phyloP scores from a whole-genome alignment of 345 rosid species.

The Gossypium raimondii region DNA sequence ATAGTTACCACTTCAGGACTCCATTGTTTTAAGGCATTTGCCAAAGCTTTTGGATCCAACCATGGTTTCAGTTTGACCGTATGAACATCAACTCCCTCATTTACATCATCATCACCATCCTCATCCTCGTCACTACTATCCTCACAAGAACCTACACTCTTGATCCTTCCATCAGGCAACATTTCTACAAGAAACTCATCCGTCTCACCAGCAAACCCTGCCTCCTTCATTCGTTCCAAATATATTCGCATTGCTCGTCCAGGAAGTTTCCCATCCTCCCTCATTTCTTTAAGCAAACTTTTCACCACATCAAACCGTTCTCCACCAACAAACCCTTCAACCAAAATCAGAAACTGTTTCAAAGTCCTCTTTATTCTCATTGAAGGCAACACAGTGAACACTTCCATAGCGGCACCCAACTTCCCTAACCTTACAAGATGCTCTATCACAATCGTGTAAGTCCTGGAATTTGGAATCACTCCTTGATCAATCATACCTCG shows the following conservation, averaged over 20 bases:
- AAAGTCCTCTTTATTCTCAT: constrained; percentile 77
- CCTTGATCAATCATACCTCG: constrained; percentile 58
- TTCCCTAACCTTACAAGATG: constrained; percentile 54
- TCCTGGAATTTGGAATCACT: constrained; percentile 77
- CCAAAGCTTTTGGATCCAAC: constrained; percentile 88
- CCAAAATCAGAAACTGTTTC: constrained; percentile 56
- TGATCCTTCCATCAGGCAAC: constrained; percentile 71
- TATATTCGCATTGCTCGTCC: constrained; percentile 48
- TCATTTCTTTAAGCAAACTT: constrained; percentile 61
- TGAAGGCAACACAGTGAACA: constrained; percentile 57
- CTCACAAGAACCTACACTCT: constrained; percentile 32
- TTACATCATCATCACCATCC: constrained; percentile 22
- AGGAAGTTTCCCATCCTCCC: constrained; percentile 60
- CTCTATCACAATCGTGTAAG: constrained; percentile 69
- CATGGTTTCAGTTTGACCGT: constrained; percentile 65
- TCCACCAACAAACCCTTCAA: constrained; percentile 46
- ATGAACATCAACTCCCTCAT: constrained; percentile 18
- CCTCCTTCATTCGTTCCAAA: constrained; percentile 53
- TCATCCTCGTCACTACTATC: constrained; percentile 34
- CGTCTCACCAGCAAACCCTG: constrained; percentile 51
- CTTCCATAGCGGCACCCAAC: constrained; percentile 58
- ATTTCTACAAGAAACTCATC: constrained; percentile 50
- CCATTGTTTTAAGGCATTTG: constrained; percentile 62
- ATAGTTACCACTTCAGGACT: constrained; percentile 51
- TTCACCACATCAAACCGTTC: constrained; percentile 49